phyloP scores from a whole-genome alignment of 495 filamentous ascomycete genomes.

The Aspergillus cavernicola region DNA sequence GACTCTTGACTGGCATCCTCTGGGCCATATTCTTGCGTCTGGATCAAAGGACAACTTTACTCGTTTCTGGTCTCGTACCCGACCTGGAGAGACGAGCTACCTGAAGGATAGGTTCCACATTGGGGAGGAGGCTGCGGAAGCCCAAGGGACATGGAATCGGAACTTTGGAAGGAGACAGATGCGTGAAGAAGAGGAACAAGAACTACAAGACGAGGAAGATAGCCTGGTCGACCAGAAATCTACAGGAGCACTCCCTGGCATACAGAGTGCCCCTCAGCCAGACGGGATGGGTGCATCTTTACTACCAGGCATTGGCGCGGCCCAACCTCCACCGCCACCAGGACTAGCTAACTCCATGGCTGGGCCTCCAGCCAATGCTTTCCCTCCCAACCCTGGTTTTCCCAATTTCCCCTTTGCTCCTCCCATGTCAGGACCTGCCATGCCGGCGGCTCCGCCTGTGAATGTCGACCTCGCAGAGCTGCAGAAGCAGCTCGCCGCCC shows the following conservation, averaged over 20 bases:
- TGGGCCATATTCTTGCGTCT: slow-evolving; percentile 96
- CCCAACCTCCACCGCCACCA: slow-evolving; percentile 46
- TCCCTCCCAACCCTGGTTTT: slow-evolving; percentile 26
- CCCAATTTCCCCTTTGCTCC: slow-evolving; percentile 45
- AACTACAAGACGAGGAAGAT: slow-evolving; percentile 87
- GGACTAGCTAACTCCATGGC: slow-evolving; percentile 48
- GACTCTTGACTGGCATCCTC: slow-evolving; percentile 95
- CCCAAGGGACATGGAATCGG: slow-evolving; percentile 86
- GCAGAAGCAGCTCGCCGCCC: slow-evolving; percentile 45
- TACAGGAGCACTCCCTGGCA: slow-evolving; percentile 50
- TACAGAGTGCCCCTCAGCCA: slow-evolving; percentile 40
- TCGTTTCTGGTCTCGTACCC: slow-evolving; percentile 86
- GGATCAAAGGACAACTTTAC: slow-evolving; percentile 96
- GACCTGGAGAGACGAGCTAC: slow-evolving; percentile 79
- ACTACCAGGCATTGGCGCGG: slow-evolving; percentile 46
- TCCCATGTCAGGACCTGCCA: slow-evolving; percentile 42
- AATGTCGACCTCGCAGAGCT: slow-evolving; percentile 69
- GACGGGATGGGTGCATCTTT: slow-evolving; percentile 34
- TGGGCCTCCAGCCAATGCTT: slow-evolving; percentile 33
- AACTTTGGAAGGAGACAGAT: slow-evolving; percentile 72
- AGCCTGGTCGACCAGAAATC: slow-evolving; percentile 88
- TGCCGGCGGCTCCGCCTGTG: slow-evolving; percentile 46
- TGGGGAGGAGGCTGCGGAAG: slow-evolving; percentile 87
- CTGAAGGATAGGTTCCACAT: slow-evolving; percentile 92
- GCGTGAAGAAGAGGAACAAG: slow-evolving; percentile 89